Base-by-base conservation (phyloP, 257 asterid species). In the Solanum peruvianum region DNA sequence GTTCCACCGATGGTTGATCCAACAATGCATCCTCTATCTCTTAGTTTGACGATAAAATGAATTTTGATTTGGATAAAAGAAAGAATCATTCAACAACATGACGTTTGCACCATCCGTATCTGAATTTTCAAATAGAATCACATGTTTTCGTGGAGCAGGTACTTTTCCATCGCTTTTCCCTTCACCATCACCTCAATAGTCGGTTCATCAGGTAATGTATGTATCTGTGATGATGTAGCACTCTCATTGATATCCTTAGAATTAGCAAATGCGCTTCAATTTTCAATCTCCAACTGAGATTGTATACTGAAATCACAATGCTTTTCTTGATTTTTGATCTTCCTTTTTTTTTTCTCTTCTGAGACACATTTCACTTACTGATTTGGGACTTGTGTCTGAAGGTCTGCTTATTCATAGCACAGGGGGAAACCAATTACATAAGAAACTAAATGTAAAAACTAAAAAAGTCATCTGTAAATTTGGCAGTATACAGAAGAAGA, bases 81-180 rank as follows among this genome's bases (percentile, higher is more conserved):
- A 76, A 23, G 64, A 41, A 52, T 8, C 35, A 42, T 9, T n/a
- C 7, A 5, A 47, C 35, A 78, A 64, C 25, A 78, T 15, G 60
- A 27, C 2, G 2, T 45, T 78, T 78, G 25, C 41, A 77, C 9
- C 83, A 44, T 15, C 41, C 27, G 16, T 78, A 9, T 44, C 64
- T 78, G 10, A 85, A 31, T 56, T 25, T 35, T 76, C 86, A 60
- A 64, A 87, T 41, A 41, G 37, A n/a, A 25, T 31, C 88, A 94
- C 98, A 95, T 62, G 91, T 88, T 87, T 93, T 62, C 96, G 95
- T 1, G 84, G 87, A 20, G 81, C 91, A 90, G 98, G 98, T 88
- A 87, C 89, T 91, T 91, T 92, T 62, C 94, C 94, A 49, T 85
- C 2, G 86, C 72, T 87, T 89, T 89, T 84, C 98, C 97, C 83